A percentile compares a stretch with the other conserved stretches of the same genome.
Conservation (phyloP, 2,329 filamentous ascomycete species). For the Ophiocordyceps robertsii region DNA sequence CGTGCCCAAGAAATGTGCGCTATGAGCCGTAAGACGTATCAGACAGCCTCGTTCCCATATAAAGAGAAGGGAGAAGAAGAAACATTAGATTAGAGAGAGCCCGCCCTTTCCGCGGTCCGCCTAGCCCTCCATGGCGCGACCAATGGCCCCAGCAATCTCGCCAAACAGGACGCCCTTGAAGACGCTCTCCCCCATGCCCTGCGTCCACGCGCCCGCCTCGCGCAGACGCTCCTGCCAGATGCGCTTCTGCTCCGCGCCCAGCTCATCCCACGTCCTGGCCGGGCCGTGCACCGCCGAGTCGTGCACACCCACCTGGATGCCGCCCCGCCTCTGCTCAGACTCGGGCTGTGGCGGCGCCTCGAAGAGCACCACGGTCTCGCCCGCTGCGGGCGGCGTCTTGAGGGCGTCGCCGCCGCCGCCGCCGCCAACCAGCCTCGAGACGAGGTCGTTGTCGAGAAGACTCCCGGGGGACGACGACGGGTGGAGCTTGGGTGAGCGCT, state of each 20-base stretch:
- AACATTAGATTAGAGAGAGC: not conserved
- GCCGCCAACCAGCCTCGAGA: constrained; percentile 23
- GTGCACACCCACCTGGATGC: constrained; percentile 29
- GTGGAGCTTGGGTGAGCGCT: constrained; percentile 13
- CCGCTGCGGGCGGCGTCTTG: constrained; percentile 5
- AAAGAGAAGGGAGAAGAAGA: no score
- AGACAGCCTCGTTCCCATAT: no score
- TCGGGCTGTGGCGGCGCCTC: constrained; percentile 5
- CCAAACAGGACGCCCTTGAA: constrained; percentile 68
- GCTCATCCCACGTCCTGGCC: constrained; percentile 57
- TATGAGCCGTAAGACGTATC: no score
- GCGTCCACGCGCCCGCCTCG: constrained; percentile 66
- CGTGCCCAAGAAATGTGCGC: no score
- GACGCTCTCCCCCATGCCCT: constrained; percentile 62
- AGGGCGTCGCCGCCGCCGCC: constrained; percentile 10
- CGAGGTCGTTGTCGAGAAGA: constrained; percentile 14
- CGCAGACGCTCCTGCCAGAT: constrained; percentile 57
- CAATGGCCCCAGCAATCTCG: constrained; percentile 51
- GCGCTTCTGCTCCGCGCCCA: constrained; percentile 46
- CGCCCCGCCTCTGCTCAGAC: constrained; percentile 1
- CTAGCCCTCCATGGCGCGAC: constrained; percentile 32
- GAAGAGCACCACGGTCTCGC: constrained; percentile 16
- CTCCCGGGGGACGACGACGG: constrained; percentile 8
- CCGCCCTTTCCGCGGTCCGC: not conserved
- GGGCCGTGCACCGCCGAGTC: constrained; percentile 32